These are phyloP conservation scores for Solanum arcanum DNA, from an alignment of 257 asterid species.

Conservation along the genomic window DNA sequence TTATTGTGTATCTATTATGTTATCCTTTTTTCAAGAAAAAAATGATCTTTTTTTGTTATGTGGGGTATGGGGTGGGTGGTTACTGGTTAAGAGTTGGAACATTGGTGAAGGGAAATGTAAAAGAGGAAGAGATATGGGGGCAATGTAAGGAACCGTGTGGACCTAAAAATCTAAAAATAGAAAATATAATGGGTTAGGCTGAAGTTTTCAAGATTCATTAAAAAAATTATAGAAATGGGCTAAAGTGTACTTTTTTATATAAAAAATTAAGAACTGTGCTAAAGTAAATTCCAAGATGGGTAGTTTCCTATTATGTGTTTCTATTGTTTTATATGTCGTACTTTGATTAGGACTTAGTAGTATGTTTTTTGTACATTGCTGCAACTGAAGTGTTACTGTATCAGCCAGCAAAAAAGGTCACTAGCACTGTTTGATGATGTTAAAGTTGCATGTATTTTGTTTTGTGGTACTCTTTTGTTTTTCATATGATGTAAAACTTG, in stretches of 20 bases:
- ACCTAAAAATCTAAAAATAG: constrained; percentile 2
- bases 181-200: background rate
- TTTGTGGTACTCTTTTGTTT: background rate
- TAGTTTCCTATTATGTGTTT: background rate
- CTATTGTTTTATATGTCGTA: background rate
- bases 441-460: constrained; percentile 8
- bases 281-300: background rate
- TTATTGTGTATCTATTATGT: background rate
- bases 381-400: background rate
- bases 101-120: background rate
- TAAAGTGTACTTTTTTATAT: background rate
- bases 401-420: background rate
- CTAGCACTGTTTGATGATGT: constrained; percentile 1
- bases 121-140: background rate
- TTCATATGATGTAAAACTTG: background rate
- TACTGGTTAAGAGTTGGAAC: background rate
- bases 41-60: background rate
- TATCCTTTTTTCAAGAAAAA: background rate
- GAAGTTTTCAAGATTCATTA: background rate
- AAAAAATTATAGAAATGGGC: background rate
- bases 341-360: background rate
- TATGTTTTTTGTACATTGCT: background rate
- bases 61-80: background rate
- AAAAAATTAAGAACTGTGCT: background rate
- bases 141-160: constrained; percentile 15